Percentiles rank a stretch among this genome's conserved stretches.
phyloP scores from a whole-genome alignment of 352 stramenopile species.

The Achlya hypogyna region DNA sequence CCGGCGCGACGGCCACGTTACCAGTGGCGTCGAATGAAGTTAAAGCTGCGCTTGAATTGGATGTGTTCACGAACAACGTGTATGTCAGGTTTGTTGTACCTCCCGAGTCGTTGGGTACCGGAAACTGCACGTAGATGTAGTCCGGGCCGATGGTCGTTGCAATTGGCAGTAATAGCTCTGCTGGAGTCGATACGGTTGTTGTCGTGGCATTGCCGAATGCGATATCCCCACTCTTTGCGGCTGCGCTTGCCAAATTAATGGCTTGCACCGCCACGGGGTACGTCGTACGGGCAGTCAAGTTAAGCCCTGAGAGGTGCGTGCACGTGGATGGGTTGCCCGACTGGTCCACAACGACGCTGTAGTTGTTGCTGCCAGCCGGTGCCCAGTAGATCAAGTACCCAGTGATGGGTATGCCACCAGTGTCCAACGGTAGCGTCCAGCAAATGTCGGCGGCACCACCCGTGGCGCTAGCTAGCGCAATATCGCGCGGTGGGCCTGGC shows the following conservation, averaged over 20 bases:
- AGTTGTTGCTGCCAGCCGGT: conserved; percentile 13
- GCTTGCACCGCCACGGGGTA: not conserved
- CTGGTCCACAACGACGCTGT: not conserved
- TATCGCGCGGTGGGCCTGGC: conserved; percentile 12
- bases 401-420: conserved; percentile 23
- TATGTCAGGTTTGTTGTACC: not conserved
- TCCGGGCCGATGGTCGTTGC: not conserved
- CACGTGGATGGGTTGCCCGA: not conserved
- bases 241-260: not conserved
- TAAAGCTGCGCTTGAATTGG: not conserved
- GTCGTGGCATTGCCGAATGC: not conserved
- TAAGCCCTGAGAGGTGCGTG: not conserved
- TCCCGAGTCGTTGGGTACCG: not conserved
- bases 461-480: conserved; percentile 19
- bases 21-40: not conserved
- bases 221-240: too few relatives aligned
- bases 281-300: not conserved
- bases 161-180: not conserved
- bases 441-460: conserved; percentile 25
- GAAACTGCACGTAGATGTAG: not conserved
- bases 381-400: conserved; percentile 18
- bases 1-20: not conserved
- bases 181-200: not conserved
- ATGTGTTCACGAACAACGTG: conserved; percentile 9
- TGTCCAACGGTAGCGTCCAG: conserved; percentile 22